Conservation (phyloP, 257 asterid genomes). For the Gynochthodes officinalis region DNA sequence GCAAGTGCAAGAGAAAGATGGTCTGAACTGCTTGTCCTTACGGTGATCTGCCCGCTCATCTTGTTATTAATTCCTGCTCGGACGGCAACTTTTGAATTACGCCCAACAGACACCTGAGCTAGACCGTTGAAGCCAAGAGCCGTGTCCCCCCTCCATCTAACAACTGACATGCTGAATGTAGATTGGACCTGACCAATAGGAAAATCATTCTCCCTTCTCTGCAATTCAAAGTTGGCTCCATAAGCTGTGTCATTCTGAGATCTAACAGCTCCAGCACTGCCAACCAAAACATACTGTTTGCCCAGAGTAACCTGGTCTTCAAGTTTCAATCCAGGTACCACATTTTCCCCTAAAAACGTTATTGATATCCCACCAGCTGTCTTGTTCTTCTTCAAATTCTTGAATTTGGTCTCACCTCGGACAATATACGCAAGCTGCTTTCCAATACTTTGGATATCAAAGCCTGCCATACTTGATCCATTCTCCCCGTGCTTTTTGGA, state of each 20-base stretch:
- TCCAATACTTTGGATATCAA: slow-evolving; percentile 86
- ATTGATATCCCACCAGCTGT: slow-evolving; percentile 69
- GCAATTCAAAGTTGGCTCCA: slow-evolving; percentile 89
- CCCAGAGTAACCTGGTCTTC: slow-evolving; percentile 78
- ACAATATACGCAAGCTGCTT: slow-evolving; percentile 83
- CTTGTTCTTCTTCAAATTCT: slow-evolving; percentile 59
- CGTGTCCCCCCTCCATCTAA: slow-evolving; percentile 92
- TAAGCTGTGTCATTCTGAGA: slow-evolving; percentile 77
- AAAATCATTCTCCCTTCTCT: slow-evolving; percentile 69
- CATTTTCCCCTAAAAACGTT: slow-evolving; percentile 76
- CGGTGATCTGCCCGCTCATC: slow-evolving; percentile 86
- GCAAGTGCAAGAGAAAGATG: slow-evolving; percentile 84
- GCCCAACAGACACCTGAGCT: slow-evolving; percentile 66
- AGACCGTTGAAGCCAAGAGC: slow-evolving; percentile 77
- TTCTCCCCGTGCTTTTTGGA: slow-evolving; percentile 71
- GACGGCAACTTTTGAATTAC: slow-evolving; percentile 79
- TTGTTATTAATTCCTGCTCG: slow-evolving; percentile 94
- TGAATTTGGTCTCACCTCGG: slow-evolving; percentile 78
- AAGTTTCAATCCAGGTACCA: slow-evolving; percentile 70
- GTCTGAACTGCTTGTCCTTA: slow-evolving; percentile 93
- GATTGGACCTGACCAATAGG: slow-evolving; percentile 94
- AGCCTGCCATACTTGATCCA: slow-evolving; percentile 77
- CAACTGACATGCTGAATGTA: slow-evolving; percentile 62
- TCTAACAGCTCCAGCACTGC: slow-evolving; percentile 79
- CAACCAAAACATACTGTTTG: slow-evolving; percentile 63